phyloP scores from a whole-genome alignment of 2,329 filamentous ascomycete species.

The Hymenoscyphus infarciens region DNA sequence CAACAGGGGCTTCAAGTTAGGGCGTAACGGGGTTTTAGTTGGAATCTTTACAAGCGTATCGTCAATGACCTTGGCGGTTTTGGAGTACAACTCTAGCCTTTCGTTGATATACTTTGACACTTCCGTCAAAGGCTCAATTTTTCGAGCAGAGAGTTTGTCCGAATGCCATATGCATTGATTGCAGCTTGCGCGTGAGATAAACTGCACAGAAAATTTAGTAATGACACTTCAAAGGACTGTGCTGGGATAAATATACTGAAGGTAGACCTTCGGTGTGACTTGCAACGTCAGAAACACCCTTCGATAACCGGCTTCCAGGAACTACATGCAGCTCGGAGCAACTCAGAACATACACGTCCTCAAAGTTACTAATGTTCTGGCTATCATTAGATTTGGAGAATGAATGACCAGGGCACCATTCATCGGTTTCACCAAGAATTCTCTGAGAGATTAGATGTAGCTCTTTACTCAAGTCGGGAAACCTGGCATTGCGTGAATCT shows the following conservation, averaged over 20 bases:
- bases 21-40: background rate
- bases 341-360: conserved; percentile 1
- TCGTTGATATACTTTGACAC: conserved; percentile 2
- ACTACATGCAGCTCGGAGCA: background rate
- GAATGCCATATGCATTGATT: conserved; percentile 11
- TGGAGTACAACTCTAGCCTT: background rate
- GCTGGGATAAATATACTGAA: background rate
- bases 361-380: background rate
- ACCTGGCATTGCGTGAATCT: background rate
- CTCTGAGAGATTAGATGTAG: background rate
- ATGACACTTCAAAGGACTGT: background rate
- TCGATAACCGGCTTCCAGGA: background rate
- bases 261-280: background rate
- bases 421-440: background rate
- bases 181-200: conserved; percentile 5
- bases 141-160: conserved; percentile 9
- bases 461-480: background rate
- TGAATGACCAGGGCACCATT: background rate
- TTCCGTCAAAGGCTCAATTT: conserved; percentile 14
- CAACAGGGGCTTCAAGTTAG: background rate
- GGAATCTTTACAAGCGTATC: background rate
- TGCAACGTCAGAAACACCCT: background rate
- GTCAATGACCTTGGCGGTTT: background rate
- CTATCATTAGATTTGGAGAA: background rate
- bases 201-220: background rate